Base-by-base conservation (phyloP, 176 grass and related monocot species). In the Tillandsia leiboldiana region DNA sequence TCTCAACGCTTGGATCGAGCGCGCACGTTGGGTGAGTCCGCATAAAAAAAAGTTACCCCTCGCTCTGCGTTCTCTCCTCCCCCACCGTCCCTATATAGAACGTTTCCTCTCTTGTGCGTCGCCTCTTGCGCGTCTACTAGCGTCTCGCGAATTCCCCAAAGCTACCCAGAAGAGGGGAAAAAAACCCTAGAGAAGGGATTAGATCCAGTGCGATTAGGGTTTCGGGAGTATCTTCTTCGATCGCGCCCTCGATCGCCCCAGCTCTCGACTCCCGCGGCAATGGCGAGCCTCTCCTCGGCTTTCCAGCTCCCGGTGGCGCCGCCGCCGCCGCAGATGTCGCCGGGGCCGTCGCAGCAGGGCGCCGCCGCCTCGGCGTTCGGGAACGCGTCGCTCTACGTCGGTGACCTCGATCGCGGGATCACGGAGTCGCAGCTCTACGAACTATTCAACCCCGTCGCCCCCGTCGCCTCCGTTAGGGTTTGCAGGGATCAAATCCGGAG, bases 341-440 rank as follows among this genome's bases (percentile, higher is more conserved):
- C 26, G 12, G 13, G 11, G 15, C 9, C 10, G 15, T 10, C 63
- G 47, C 42, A 33, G 66, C 13, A 28, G 47, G 13, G 13, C 13
- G 65, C 28, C 15, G 51, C 12, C 0, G 42, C 1, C 3, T 10
- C n/a, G 14, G 62, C 62, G 22, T 26, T 9, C n/a, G 67, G 14
- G 14, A 65, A 17, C 1, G 58, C 61, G 23, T 71, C 74, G 9
- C 48, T 81, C 3, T 81, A 78, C 47, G 83, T 86, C 2, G 79
- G 74, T 0, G 74, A 86, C 10, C 83, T 86, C 3, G 83, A 56
- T 13, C 65, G 2, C 6, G 51, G 1, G 12, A 65, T 86, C n/a
- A 14, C 51, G 42, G 83, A 81, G 22, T n/a, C 12, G 50, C 24
- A 78, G 24, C 56, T 86, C 24, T 27, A 14, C 42, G 65, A 51